Base-by-base conservation (phyloP, 2,329 filamentous ascomycete species). In the Tolypocladium album region DNA sequence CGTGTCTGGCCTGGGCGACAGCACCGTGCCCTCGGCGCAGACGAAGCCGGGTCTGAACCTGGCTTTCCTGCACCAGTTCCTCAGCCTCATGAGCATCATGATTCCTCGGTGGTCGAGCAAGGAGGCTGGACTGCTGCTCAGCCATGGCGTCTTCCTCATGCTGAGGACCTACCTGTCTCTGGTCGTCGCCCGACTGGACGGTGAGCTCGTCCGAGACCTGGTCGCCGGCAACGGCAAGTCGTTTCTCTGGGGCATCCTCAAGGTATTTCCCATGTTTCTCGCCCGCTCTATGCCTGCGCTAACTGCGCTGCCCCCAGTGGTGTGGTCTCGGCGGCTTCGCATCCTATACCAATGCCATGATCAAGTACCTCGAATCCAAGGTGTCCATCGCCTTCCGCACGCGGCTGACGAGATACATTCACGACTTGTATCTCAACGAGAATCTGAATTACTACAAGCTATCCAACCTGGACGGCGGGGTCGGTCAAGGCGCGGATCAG, bases 331-430 rank as follows among this genome's bases (percentile, higher is more conserved):
- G 94, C 50, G 90, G 89, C 2, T 87, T 97, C 64, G 93, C 92
- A 11, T 96, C 93, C 0, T 99, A 99, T 70, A 97, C 93, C 57
- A 99, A 99, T 73, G 92, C 93, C 59, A 97, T 95, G 89, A 99
- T 99, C 80, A 97, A 97, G 74, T 99, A 90, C 75, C 82, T 99
- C 63, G 93, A 99, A 75, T 93, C 90, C 57, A 99, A 99, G 78
- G 92, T 99, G 59, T 96, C 93, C 8, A 99, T 99, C 65, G 93
- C 95, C 40, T 99, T 99, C 81, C 87, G 94, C 50, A 99, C 94
- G 5, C 86, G 94, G 13, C 81, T 99, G 17, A 99, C 94, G 2
- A 82, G 94, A 66, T 99, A 99, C 72, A 96, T 99, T 59, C 94
- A 99, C 74, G 94, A 99, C 69, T 78, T 99, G 11, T 99, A 99